Evolutionary conservation across 345 rosid genomes (phyloP), one percentile per base, ranked within the genome.

Genomic region (Salix arbutifolia): DNA sequence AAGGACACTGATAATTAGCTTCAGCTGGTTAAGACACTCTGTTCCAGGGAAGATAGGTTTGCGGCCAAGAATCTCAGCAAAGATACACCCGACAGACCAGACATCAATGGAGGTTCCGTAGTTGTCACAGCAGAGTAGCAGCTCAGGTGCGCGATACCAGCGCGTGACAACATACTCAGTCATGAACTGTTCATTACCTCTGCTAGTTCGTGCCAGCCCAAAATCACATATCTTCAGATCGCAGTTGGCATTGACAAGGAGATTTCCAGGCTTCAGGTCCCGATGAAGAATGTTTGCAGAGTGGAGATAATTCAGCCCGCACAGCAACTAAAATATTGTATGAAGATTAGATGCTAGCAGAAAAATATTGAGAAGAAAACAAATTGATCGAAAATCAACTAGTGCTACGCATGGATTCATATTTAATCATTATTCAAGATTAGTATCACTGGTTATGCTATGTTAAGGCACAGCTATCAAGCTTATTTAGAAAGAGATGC

Each of bases 191-290:
- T 73, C 80, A 75, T 87, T 83, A 61, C 89, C 89, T 77, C 82
- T 91, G 83, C 93, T 93, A 3, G 94, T 86, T 61, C 98, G 86
- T 7, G 97, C 98, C 61, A 93, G 80, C 53, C 95, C 97, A 67
- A 93, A 93, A 81, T 93, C 94, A 31, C 97, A 90, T 69, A 93
- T 91, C 78, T 90, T 92, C 44, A 94, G 83, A 74, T 94, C 97
- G 70, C 97, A 90, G 80, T 90, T 93, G 52, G 94, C 90, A 44
- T 93, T 91, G 77, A 91, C 84, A 25, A 91, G 97, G 56, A 93
- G 97, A 84, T 93, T 93, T 53, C 95, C 95, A 7, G 97, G 97
- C 87, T 93, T 93, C 80, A 93, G 81, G 89, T 93, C 98, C 21
- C 97, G 91, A 66, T 93, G 98, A 18, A 93, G 92, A 74, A 91